Conservation (phyloP, 176 grass and related monocot species). For the Alloteropsis semialata region DNA sequence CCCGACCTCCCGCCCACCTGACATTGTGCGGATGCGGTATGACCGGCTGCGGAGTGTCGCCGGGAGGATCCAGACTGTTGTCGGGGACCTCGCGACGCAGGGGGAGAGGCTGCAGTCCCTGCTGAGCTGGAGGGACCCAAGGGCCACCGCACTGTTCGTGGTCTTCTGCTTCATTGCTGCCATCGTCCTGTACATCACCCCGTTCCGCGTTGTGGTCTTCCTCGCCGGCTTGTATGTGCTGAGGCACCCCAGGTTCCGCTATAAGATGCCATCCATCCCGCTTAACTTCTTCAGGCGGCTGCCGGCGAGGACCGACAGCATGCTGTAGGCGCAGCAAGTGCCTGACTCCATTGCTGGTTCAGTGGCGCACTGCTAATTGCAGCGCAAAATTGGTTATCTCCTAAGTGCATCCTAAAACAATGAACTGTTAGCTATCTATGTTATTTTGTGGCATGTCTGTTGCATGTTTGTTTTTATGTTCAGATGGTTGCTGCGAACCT, state of each 20-base stretch:
- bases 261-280: slow-evolving; percentile 59
- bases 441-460: neutral
- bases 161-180: slow-evolving; percentile 55
- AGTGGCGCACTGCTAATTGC: neutral
- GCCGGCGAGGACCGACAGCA: slow-evolving; percentile 62
- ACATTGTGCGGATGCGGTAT: slow-evolving; percentile 52
- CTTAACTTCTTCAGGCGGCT: slow-evolving; percentile 75
- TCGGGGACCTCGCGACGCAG: slow-evolving; percentile 66
- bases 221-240: slow-evolving; percentile 52
- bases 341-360: neutral
- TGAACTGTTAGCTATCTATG: slow-evolving; percentile 6
- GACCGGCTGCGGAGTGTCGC: slow-evolving; percentile 61
- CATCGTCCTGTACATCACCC: slow-evolving; percentile 60
- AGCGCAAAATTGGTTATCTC: neutral
- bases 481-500: neutral
- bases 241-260: slow-evolving; percentile 66
- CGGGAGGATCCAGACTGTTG: slow-evolving; percentile 60
- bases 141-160: slow-evolving; percentile 54
- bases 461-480: neutral
- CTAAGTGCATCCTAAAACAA: neutral
- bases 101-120: slow-evolving; percentile 65
- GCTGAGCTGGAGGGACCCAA: slow-evolving; percentile 66
- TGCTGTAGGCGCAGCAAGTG: slow-evolving; percentile 21
- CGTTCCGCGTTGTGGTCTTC: slow-evolving; percentile 55
- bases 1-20: slow-evolving; percentile 46